Evolutionary conservation across 768 basidiomycete genomes (phyloP), one percentile per base, ranked within the genome.

Genomic region (Mycena filopes): DNA sequence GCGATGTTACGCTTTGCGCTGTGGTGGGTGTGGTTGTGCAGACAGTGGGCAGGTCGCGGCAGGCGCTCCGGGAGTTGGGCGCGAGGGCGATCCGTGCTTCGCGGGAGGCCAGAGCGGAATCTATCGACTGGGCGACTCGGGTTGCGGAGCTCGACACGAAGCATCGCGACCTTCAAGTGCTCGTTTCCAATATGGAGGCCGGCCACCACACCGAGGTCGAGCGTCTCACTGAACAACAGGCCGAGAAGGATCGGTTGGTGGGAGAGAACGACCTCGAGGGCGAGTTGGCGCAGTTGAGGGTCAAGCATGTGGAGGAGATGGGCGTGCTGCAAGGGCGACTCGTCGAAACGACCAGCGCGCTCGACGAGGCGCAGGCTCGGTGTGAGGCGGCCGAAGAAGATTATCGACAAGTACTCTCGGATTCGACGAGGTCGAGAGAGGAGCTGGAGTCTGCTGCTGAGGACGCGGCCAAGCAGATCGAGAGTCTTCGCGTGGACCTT

Each of bases 11-110:
- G 26, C 66, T 86, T 16, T 73, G 74, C 9, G 72, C 78, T 7
- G 66, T 85, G 60, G 77, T 84, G 38, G 72, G 71, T n/a, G 76
- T 80, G 46, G 59, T 85, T 55, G 68, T 79, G 1, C 76, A 81
- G 45, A 77, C 82, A 5, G 74, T 79, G 38, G 72, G 70, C 18
- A 70, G 70, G 36, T 78, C 76, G n/a, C 75, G 77, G 40, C 70
- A 71, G 41, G 58, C 73, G 3, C 47, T 71, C 47, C 68, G 65
- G 36, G 40, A 55, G n/a, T 42, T 66, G 49, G 62, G 55, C 21
- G 60, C 54, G 4, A 56, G 45, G n/a, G 62, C 31, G 7, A 47
- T 6, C 62, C 42, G 9, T 10, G 2, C 46, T 21, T 23, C 56
- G 40, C 16, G 25, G 31, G 38, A 41, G 21, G 18, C 50, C 2